These are phyloP conservation scores for Raddia distichophylla DNA, from an alignment of 176 grass and related monocot species.

Conservation along the genomic window DNA sequence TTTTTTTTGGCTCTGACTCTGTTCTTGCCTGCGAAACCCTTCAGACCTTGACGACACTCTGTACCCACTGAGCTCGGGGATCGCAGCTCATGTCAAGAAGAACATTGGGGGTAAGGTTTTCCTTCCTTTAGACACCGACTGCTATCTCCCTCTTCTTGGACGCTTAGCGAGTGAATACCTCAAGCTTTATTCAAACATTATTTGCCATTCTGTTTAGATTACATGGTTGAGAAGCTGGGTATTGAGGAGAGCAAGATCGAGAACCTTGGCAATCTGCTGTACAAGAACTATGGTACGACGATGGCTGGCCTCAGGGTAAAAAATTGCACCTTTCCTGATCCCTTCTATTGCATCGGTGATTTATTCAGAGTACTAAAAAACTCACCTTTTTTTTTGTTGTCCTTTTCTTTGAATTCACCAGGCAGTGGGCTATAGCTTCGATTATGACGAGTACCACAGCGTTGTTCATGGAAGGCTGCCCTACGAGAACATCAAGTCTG, in stretches of 20 bases:
- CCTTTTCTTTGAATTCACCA: constrained; percentile 36
- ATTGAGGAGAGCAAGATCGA: constrained; percentile 78
- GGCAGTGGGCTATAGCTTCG: constrained; percentile 89
- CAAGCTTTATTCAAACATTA: constrained; percentile 12
- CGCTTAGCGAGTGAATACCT: background rate
- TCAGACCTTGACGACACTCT: constrained; percentile 96
- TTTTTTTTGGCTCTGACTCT: constrained; percentile 35
- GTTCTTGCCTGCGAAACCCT: constrained; percentile 5
- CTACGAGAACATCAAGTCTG: constrained; percentile 90
- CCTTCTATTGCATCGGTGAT: background rate
- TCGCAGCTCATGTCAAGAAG: constrained; percentile 65
- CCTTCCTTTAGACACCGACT: too few relatives aligned
- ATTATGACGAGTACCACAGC: constrained; percentile 93
- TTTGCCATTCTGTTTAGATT: constrained; percentile 49
- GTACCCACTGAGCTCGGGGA: constrained; percentile 86
- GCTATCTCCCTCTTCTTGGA: background rate
- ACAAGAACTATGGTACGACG: constrained; percentile 94
- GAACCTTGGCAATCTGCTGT: constrained; percentile 69
- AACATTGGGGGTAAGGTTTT: constrained; percentile 69
- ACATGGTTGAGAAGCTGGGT: constrained; percentile 91
- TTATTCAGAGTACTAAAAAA: constrained; percentile 6
- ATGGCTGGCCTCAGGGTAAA: constrained; percentile 95
- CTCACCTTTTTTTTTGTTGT: background rate
- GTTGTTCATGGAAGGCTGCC: constrained; percentile 95
- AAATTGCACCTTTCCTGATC: background rate